Evolutionary conservation across 768 basidiomycete genomes (phyloP), one percentile per base, ranked within the genome.

Genomic region (Phaffia australis): DNA sequence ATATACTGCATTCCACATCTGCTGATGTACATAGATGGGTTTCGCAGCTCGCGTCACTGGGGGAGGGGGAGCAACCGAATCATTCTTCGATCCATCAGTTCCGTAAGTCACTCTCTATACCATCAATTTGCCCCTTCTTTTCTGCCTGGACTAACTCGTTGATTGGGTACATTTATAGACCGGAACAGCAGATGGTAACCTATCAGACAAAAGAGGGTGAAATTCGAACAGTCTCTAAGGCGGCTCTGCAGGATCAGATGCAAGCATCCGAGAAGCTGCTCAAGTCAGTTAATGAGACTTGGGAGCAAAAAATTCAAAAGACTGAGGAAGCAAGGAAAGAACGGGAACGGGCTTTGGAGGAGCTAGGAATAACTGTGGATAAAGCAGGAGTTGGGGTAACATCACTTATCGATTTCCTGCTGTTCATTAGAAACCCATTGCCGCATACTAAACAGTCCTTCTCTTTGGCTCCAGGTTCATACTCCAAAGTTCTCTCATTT

Each of bases 401-500:
- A 27, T 2, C 21, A 6, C 11, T 29, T 16, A 4, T 21, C 23
- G n/a, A 25, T 23, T 16, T 56, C 27, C 29, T 23, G n/a, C 14
- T 48, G 61, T 70, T 56, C 64, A 27, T 48, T 23, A 11, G 27
- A 11, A 6, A 32, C 9, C 29, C 42, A 11, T 1, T 21, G 25
- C 19, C 2, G 8, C 14, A 56, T n/a, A 61, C 59, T 65, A 63
- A 52, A 11, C n/a, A 15, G n/a, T 6, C 29, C 57, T 19, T 29
- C 1, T 56, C n/a, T 49, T 16, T 48, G 56, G 3, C 18, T 21
- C 19, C 94, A 95, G 60, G 95, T 99, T 65, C 92, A 95, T 79
- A 92, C 95, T 25, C 95, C 95, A 35, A 98, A 97, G 82, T 91
- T 88, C 85, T 89, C 91, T 5, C 90, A 93, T 80, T 79, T 95